Evolutionary conservation across 2,329 filamentous ascomycete species (phyloP).

Genomic region (Cordyceps cicadae): DNA sequence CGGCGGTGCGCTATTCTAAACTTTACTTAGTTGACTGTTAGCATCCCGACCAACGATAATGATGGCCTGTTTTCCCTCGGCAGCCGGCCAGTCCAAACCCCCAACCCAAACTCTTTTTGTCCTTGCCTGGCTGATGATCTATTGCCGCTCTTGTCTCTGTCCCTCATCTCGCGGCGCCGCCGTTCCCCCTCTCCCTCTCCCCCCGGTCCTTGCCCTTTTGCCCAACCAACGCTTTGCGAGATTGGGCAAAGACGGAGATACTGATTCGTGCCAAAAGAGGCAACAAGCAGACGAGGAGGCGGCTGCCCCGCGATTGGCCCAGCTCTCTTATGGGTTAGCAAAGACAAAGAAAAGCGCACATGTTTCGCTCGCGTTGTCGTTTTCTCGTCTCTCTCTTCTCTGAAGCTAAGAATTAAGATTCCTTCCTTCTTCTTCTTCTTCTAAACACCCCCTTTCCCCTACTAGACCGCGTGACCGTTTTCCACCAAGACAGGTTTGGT

Average conservation of each 20-base stretch:
- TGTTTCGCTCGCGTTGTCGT: neutral
- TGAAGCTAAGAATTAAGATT: neutral
- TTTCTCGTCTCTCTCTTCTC: neutral
- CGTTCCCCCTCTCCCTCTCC: neutral
- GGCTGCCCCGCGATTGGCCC: conserved; percentile 2
- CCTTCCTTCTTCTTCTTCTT: too few relatives aligned
- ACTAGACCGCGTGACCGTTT: neutral
- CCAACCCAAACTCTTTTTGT: neutral
- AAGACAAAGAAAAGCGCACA: neutral
- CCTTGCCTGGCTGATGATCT: too few relatives aligned
- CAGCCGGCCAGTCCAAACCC: neutral
- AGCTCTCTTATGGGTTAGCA: neutral
- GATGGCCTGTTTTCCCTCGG: neutral
- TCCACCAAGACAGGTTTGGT: neutral
- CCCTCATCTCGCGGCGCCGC: neutral
- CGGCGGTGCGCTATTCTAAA: neutral
- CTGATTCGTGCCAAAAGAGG: neutral
- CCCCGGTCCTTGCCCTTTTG: too few relatives aligned
- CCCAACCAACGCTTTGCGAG: neutral
- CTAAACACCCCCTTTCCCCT: too few relatives aligned
- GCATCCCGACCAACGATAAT: neutral
- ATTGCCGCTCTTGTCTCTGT: too few relatives aligned
- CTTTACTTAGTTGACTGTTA: neutral
- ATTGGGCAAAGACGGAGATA: neutral
- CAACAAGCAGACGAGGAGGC: neutral